Base-by-base conservation (phyloP, 2,329 filamentous ascomycete genomes). In the Apiospora pterosperma region DNA sequence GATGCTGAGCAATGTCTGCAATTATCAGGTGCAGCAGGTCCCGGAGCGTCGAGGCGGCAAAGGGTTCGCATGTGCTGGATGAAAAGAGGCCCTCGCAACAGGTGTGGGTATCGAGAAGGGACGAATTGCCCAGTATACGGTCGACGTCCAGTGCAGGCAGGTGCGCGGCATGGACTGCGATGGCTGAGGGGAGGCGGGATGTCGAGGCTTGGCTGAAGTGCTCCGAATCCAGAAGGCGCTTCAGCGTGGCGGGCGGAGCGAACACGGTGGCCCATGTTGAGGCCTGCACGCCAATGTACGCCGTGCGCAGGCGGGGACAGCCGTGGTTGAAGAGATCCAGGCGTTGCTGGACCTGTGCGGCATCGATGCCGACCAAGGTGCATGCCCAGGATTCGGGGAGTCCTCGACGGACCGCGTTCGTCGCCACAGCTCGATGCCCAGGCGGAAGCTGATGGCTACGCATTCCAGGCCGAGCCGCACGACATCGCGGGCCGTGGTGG, bases 401-500 rank as follows among this genome's bases (percentile, higher is more conserved):
- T 59, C 55, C n/a, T 59, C 55, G 31, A 59, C 55, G 7, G 55
- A 59, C 31, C 19, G 55, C 7, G 55, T 59, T 23, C 55, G 31
- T 34, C 55, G 55, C 55, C 55, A 59, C 31, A 59, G 28, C 19
- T 59, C 55, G 44, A 72, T 66, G 44, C 74, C 75, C 1, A 73
- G 66, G 39, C 76, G 66, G 62, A 77, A 77, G 1, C 74, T 70
- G 52, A 73, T 67, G 16, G 68, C 66, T 5, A 77, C 70, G 6
- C 72, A 68, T 55, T 76, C 67, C 21, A 77, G 68, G 34, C 73
- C 76, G 21, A 70, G 41, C 5, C 72, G 70, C 28, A 76, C 67
- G 10, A 77, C 69, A n/a, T 74, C 70, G 10, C 69, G 62, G 4
- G 70, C 64, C 42, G 62, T 72, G n/a, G 67, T 65, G 62, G 71